Conservation (phyloP, 257 asterid species). For the Galeopsis tetrahit region DNA sequence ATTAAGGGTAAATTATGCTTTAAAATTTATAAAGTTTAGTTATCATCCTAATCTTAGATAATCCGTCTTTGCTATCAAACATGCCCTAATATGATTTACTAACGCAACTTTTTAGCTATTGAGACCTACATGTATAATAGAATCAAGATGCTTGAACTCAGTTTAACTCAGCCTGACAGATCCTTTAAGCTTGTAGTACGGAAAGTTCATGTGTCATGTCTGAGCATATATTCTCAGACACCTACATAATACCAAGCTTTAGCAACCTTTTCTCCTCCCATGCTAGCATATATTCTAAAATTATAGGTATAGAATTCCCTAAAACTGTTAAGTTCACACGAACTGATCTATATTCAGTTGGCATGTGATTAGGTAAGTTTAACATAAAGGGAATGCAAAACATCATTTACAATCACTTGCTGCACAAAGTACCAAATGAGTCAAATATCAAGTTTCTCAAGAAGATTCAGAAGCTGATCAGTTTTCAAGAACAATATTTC, state of each 20-base stretch:
- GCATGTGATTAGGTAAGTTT: neutral
- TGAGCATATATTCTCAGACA: neutral
- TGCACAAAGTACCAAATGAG: neutral
- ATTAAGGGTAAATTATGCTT: no score
- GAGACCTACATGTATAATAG: neutral
- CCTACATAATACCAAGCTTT: conserved; percentile 6
- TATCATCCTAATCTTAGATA: no score
- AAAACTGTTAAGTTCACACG: neutral
- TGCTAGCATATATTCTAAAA: neutral
- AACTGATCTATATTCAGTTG: conserved; percentile 1
- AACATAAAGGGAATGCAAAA: neutral
- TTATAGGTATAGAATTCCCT: neutral
- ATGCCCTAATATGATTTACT: neutral
- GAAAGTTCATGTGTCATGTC: neutral
- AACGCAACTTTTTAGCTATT: neutral
- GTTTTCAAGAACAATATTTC: conserved; percentile 12
- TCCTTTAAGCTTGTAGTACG: neutral
- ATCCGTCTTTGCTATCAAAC: no score
- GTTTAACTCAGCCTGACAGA: neutral
- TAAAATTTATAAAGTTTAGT: no score
- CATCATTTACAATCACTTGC: conserved; percentile 3
- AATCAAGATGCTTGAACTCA: neutral
- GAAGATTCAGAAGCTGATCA: conserved; percentile 15
- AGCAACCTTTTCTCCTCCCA: conserved; percentile 10
- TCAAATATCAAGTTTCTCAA: conserved; percentile 18